These are phyloP conservation scores for Lentinula aciculospora DNA, from an alignment of 768 basidiomycete genomes.

Conservation along the genomic window DNA sequence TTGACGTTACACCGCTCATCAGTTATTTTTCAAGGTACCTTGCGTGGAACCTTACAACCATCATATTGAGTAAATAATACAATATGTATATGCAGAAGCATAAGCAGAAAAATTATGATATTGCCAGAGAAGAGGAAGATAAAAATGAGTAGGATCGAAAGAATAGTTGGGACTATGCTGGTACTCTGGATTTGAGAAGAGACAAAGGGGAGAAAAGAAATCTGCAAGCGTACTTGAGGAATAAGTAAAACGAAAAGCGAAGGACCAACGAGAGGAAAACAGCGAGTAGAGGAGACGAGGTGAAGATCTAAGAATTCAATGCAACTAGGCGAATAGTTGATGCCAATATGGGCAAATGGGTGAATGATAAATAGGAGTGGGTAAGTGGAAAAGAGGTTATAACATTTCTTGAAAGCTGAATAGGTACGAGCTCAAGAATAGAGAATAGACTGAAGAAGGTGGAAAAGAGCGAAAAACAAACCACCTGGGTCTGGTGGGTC, in stretches of 20 bases:
- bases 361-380: too few relatives aligned
- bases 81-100: constrained; percentile 29
- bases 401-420: neutral
- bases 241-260: neutral
- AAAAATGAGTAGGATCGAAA: too few relatives aligned
- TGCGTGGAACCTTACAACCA: too few relatives aligned
- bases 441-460: neutral
- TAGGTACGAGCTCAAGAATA: neutral
- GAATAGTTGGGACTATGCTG: too few relatives aligned
- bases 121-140: neutral
- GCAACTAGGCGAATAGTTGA: too few relatives aligned
- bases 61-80: constrained; percentile 41
- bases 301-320: neutral
- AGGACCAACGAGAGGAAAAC: neutral
- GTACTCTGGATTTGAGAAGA: too few relatives aligned
- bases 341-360: too few relatives aligned
- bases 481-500: neutral
- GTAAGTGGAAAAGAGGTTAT: too few relatives aligned
- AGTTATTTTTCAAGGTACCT: too few relatives aligned
- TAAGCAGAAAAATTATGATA: too few relatives aligned
- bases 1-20: too few relatives aligned
- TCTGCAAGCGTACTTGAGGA: neutral
- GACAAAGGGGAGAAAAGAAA: too few relatives aligned
- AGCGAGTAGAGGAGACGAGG: neutral
- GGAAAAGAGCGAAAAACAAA: neutral